Evolutionary conservation across 257 asterid species (phyloP).

Genomic region (Rhazya stricta): DNA sequence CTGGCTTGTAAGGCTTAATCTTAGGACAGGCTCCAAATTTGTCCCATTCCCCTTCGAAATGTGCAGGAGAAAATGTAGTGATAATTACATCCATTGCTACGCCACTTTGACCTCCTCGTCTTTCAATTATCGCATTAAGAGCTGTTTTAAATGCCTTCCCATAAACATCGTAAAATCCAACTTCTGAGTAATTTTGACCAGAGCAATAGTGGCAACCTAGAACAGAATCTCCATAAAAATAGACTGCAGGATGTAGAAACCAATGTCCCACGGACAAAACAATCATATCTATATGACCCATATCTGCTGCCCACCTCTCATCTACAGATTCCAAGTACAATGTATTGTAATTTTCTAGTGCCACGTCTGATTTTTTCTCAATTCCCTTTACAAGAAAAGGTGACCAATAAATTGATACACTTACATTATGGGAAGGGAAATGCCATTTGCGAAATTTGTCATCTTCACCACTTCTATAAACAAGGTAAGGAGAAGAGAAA

Average conservation of each 20-base stretch:
- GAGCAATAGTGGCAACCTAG: slow-evolving; percentile 58
- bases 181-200: slow-evolving; percentile 40
- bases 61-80: slow-evolving; percentile 68
- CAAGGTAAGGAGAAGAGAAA: slow-evolving; percentile 43
- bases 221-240: slow-evolving; percentile 25
- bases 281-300: slow-evolving; percentile 39
- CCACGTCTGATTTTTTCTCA: slow-evolving; percentile 32
- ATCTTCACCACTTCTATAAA: slow-evolving; percentile 43
- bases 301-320: slow-evolving; percentile 59
- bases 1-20: slow-evolving; percentile 41
- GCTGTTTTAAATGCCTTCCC: slow-evolving; percentile 49
- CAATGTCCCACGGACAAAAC: slow-evolving; percentile 69
- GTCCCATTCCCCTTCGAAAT: slow-evolving; percentile 91
- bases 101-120: slow-evolving; percentile 8
- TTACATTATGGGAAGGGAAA: slow-evolving; percentile 39
- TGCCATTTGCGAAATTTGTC: slow-evolving; percentile 64
- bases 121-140: slow-evolving; percentile 28
- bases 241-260: slow-evolving; percentile 54
- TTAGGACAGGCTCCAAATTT: slow-evolving; percentile 64
- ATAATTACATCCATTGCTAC: slow-evolving; percentile 33
- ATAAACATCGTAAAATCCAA: slow-evolving; percentile 52
- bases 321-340: slow-evolving; percentile 47
- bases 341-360: slow-evolving; percentile 29
- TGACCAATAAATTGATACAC: slow-evolving; percentile 69
- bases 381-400: slow-evolving; percentile 70